Percentiles rank a stretch among this genome's conserved stretches.
Conservation (phyloP, 2,329 filamentous ascomycete genomes). For the Colletotrichum sp. region DNA sequence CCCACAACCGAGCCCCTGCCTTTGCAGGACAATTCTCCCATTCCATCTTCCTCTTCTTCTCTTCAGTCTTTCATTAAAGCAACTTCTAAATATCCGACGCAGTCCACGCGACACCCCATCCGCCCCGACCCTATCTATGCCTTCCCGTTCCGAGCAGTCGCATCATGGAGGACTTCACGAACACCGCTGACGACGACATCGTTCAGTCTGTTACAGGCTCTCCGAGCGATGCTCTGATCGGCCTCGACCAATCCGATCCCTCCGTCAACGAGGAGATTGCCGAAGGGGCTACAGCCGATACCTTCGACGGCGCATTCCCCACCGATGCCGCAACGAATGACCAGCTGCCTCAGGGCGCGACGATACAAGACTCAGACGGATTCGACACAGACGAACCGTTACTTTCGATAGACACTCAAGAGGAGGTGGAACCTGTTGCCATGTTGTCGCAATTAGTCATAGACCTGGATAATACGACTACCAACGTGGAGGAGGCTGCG, state of each 20-base stretch:
- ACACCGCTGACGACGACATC: slow-evolving; percentile 24
- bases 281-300: neutral
- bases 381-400: neutral
- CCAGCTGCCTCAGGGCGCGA: neutral
- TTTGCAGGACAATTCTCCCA: neutral
- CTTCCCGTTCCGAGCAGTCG: slow-evolving; percentile 22
- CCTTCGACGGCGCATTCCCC: neutral
- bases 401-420: neutral
- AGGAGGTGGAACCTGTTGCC: neutral
- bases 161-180: slow-evolving; percentile 5
- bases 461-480: neutral
- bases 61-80: neutral
- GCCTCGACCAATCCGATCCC: neutral
- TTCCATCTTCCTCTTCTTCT: neutral
- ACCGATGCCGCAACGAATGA: neutral
- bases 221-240: slow-evolving; percentile 11
- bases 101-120: neutral
- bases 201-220: neutral
- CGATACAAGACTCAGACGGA: neutral
- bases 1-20: neutral
- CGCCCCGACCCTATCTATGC: neutral
- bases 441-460: neutral
- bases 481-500: neutral
- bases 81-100: neutral
- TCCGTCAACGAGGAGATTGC: neutral